Evolutionary conservation across 495 filamentous ascomycete species (phyloP).

Genomic region (Cudoniella acicularis): DNA sequence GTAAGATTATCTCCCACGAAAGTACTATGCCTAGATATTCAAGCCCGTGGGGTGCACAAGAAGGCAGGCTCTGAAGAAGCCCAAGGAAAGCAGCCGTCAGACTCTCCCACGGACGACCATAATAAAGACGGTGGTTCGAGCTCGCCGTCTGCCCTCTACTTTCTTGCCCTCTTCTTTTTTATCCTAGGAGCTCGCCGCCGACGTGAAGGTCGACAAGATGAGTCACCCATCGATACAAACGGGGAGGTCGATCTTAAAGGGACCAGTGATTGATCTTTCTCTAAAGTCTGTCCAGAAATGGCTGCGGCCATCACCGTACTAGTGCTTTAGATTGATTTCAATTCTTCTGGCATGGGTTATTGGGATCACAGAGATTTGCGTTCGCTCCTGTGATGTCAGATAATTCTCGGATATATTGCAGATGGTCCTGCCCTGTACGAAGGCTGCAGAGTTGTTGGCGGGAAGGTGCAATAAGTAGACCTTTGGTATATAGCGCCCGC

Average conservation of each 20-base stretch:
- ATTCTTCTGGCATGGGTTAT: neutral
- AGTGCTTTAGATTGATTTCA: conserved; percentile 1
- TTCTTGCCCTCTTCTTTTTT: conserved; percentile 2
- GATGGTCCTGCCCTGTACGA: conserved; percentile 4
- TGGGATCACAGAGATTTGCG: conserved; percentile 1
- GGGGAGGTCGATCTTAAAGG: neutral
- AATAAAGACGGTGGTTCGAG: conserved; percentile 24
- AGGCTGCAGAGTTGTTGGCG: neutral
- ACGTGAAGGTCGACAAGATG: no score
- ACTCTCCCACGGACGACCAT: conserved; percentile 1
- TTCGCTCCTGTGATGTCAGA: conserved; percentile 4
- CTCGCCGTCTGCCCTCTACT: conserved; percentile 12
- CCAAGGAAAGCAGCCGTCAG: conserved; percentile 4
- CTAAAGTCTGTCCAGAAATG: conserved; percentile 1
- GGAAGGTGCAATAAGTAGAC: conserved; percentile 8
- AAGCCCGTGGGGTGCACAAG: conserved; percentile 9
- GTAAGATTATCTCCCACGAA: neutral
- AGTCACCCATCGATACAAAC: neutral
- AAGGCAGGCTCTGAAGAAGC: conserved; percentile 1
- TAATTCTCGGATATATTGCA: neutral
- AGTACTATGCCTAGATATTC: conserved; percentile 5
- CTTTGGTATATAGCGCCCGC: conserved; percentile 3
- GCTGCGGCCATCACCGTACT: neutral
- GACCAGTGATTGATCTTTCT: neutral
- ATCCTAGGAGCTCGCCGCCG: conserved; percentile 1